Conservation (phyloP, 73 alveolate species). For the Loxodes magnus region DNA sequence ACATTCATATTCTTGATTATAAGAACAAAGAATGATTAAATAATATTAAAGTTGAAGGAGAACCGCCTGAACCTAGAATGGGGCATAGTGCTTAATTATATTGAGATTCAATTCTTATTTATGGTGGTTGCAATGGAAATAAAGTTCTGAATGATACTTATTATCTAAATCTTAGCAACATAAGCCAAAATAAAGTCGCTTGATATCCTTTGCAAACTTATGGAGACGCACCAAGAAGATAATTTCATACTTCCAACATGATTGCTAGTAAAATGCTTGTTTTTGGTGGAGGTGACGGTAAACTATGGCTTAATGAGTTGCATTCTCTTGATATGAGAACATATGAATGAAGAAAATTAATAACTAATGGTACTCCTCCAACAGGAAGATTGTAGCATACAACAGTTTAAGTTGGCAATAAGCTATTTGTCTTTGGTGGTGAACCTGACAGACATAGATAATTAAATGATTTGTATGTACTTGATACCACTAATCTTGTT, state of each 20-base stretch:
- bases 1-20: constrained; percentile 45
- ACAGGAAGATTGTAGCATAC: constrained; percentile 66
- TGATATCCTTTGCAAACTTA: constrained; percentile 11
- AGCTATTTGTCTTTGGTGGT: constrained; percentile 62
- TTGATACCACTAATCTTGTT: constrained; percentile 28
- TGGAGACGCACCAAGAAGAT: constrained; percentile 49
- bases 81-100: constrained; percentile 64
- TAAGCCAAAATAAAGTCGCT: constrained; percentile 1
- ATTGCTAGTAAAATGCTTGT: constrained; percentile 52
- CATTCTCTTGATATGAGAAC: constrained; percentile 28
- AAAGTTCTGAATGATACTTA: constrained; percentile 52
- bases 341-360: constrained; percentile 32
- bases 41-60: constrained; percentile 14
- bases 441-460: constrained; percentile 61
- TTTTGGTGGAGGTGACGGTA: constrained; percentile 82
- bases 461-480: constrained; percentile 50
- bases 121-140: constrained; percentile 83
- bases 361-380: constrained; percentile 47
- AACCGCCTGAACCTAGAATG: constrained; percentile 56
- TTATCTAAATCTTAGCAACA: constrained; percentile 31
- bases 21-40: constrained; percentile 22
- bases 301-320: constrained; percentile 59
- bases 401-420: constrained; percentile 35
- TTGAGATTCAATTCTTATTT: constrained; percentile 37
- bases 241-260: constrained; percentile 64